Evolutionary conservation across 2,329 filamentous ascomycete species (phyloP).

Genomic region (Helminthosporium solani): DNA sequence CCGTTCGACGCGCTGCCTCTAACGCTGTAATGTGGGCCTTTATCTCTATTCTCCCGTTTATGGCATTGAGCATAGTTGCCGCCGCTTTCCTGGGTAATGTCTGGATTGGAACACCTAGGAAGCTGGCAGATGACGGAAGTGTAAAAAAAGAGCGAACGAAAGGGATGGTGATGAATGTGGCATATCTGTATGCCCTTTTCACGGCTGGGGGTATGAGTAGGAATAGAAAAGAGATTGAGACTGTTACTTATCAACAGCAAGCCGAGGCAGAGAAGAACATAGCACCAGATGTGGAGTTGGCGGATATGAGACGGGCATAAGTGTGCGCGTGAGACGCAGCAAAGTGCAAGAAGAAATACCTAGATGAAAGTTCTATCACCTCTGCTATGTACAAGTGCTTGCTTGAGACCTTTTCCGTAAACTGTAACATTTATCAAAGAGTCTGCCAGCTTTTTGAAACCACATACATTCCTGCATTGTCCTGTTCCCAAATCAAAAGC

Average conservation of each 20-base stretch:
- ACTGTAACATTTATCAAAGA: no score
- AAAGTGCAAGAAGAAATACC: neutral
- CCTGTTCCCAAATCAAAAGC: no score
- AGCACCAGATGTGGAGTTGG: conserved; percentile 13
- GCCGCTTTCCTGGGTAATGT: conserved; percentile 54
- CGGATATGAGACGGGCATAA: conserved; percentile 1
- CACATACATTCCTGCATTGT: no score
- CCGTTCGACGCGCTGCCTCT: conserved; percentile 49
- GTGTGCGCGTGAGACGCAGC: conserved; percentile 2
- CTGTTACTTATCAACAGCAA: conserved; percentile 11
- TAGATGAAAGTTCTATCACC: neutral
- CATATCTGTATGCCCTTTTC: conserved; percentile 20
- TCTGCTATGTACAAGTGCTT: no score
- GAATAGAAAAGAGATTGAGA: conserved; percentile 19
- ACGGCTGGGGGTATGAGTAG: conserved; percentile 9
- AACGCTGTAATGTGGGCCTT: conserved; percentile 67
- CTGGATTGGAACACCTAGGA: conserved; percentile 46
- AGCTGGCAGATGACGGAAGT: conserved; percentile 27
- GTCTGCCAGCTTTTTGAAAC: no score
- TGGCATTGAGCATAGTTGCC: conserved; percentile 51
- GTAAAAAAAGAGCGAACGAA: conserved; percentile 14
- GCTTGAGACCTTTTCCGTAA: no score
- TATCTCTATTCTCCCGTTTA: conserved; percentile 61
- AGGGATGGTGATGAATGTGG: conserved; percentile 22
- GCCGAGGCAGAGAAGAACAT: conserved; percentile 8